phyloP scores from a whole-genome alignment of 352 stramenopile species.

The Phytophthora meadii region DNA sequence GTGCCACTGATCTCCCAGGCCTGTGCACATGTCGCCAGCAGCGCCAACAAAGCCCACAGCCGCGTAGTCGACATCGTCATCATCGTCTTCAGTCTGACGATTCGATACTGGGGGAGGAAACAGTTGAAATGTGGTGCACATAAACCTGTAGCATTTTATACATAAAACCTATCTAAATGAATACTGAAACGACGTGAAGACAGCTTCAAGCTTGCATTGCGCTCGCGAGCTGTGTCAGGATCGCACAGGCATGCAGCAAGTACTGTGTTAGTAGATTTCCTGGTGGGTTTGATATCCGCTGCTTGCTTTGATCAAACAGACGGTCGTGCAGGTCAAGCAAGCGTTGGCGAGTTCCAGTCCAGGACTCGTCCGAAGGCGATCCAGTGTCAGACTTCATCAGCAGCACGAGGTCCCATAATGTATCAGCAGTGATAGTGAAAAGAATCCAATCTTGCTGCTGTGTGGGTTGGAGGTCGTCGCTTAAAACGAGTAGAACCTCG shows the following conservation, averaged over 20 bases:
- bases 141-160: background rate
- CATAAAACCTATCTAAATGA: slow-evolving; percentile 11
- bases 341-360: slow-evolving; percentile 2
- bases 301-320: background rate
- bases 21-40: slow-evolving; percentile 36
- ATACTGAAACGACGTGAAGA: slow-evolving; percentile 10
- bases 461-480: background rate
- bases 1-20: slow-evolving; percentile 68
- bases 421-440: background rate
- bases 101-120: slow-evolving; percentile 10
- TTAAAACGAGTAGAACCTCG: slow-evolving; percentile 3
- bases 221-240: background rate
- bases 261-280: background rate
- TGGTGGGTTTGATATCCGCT: background rate
- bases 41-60: slow-evolving; percentile 43
- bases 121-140: slow-evolving; percentile 13
- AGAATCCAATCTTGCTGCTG: slow-evolving; percentile 4
- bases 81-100: background rate
- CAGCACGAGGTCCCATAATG: slow-evolving; percentile 5
- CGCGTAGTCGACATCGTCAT: slow-evolving; percentile 30
- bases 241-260: background rate
- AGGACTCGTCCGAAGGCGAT: background rate
- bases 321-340: background rate
- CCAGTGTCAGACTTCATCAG: background rate
- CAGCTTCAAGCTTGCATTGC: background rate